Evolutionary conservation across 768 basidiomycete genomes (phyloP).

Genomic region (Paxillus rubicundulus): DNA sequence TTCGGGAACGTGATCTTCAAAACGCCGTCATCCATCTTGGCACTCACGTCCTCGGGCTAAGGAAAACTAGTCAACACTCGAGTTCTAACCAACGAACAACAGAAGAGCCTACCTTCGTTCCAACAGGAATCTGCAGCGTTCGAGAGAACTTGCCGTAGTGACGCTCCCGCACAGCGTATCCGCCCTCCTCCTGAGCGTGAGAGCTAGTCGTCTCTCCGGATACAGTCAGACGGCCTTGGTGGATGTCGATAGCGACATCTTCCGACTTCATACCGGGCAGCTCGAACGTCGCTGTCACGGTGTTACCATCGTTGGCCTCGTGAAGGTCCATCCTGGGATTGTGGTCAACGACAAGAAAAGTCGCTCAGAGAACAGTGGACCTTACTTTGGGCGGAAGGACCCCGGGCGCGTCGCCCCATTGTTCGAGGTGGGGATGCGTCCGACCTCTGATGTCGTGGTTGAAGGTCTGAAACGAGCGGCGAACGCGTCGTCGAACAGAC

Average conservation of each 20-base stretch:
- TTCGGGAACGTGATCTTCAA: slow-evolving; percentile 49
- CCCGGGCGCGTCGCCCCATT: slow-evolving; percentile 1
- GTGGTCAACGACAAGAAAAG: not conserved
- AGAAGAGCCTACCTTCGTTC: slow-evolving; percentile 39
- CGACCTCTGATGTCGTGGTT: not conserved
- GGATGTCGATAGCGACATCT: slow-evolving; percentile 45
- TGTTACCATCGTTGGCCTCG: slow-evolving; percentile 40
- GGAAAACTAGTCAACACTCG: not conserved
- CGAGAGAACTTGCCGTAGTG: slow-evolving; percentile 45
- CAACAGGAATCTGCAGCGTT: slow-evolving; percentile 44
- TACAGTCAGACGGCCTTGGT: slow-evolving; percentile 45
- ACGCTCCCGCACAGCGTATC: slow-evolving; percentile 44
- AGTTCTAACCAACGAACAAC: not conserved
- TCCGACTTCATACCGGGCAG: slow-evolving; percentile 53
- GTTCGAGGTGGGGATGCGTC: not conserved
- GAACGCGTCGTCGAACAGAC: slow-evolving; percentile 42
- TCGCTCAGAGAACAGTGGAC: too few species aligned
- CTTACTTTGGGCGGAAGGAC: slow-evolving; percentile 26
- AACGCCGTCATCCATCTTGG: slow-evolving; percentile 46
- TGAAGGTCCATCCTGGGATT: slow-evolving; percentile 43
- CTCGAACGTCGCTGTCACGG: slow-evolving; percentile 53
- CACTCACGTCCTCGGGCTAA: slow-evolving; percentile 46
- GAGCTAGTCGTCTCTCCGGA: slow-evolving; percentile 41
- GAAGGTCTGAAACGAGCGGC: slow-evolving; percentile 10
- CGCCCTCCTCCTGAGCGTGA: slow-evolving; percentile 32